Evolutionary conservation across 2,329 filamentous ascomycete genomes (phyloP), one percentile per base, ranked within the genome.

Genomic region (Venturia pyrina): DNA sequence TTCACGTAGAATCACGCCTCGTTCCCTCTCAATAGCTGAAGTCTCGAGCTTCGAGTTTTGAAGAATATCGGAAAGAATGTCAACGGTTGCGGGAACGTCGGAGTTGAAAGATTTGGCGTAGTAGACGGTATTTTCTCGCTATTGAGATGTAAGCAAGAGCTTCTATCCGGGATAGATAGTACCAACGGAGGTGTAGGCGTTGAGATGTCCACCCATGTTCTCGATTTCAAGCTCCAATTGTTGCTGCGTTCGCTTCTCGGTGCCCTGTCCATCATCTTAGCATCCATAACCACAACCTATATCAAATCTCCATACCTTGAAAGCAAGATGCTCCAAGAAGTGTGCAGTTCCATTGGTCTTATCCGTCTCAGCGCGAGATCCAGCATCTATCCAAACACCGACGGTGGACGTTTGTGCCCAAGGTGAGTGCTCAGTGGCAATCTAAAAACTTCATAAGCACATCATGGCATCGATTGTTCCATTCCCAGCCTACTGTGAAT

Each of bases 161-260:
- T 43, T 46, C 6, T 53, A 11, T 17, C 28, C 24, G 1, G 37
- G 2, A 13, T 10, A 5, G 40, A 48, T 21, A 67, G 57, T 70
- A 66, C 89, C 75, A 87, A 97, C 93, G 83, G 93, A 98, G 74
- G 95, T 99, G 85, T 99, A 99, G 78, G 95, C 95, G 81, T 99
- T 99, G 74, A 99, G 86, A 83, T 99, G 95, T 70, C 91, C 95
- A 78, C 95, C 95, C 91, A 99, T 97, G 83, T 99, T 99, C 86
- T 99, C 95, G 76, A 99, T 98, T 84, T 99, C 95, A 70, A 99
- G 88, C 84, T 99, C 95, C 78, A 99, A 85, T 83, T 99, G 95
- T 78, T 96, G 90, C 81, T 99, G 95, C 70, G 90, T 92, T 80
- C 95, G 87, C 83, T 90, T 96, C 80, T 89, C 85, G 72, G 95